Evolutionary conservation across 2,329 filamentous ascomycete species (phyloP), one percentile per base, ranked within the genome.

Genomic region (Fusarium humuli): DNA sequence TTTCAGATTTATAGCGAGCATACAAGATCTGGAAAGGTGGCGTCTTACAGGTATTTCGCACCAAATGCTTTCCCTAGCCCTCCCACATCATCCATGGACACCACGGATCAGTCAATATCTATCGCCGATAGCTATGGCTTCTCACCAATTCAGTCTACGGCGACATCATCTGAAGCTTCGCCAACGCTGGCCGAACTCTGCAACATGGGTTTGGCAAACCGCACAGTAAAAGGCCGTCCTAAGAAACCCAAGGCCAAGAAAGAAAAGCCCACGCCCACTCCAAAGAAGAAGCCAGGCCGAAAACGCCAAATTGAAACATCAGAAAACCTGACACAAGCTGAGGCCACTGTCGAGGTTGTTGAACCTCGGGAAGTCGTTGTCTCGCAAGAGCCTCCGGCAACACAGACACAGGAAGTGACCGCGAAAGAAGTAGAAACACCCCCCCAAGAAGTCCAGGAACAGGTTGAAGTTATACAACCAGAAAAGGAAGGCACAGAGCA

Each of bases 1-100:
- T 72, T 80, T n/a, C 76, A 80, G 46, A 70, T 82, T 8, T 74
- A 71, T 7, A 81, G 76, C 40, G 79, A 81, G 63, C 80, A 81
- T 40, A 73, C 75, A 9, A 76, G 80, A 57, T 65, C 69, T 16
- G 80, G 80, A 13, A 82, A 81, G 61, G 74, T 80, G 25, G 79
- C 79, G 25, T 81, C 79, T 2, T 80, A 79, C 67, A 69, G 75
- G 27, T 80, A 79, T 41, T 80, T 73, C 48, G 64, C 69, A 47
- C 58, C 70, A 27, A 48, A 67, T 20, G 25, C 25, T 9, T 29
- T 49, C 6, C 22, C 56, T 14, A 32, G 25, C 13, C 29, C 48
- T 12, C 22, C 46, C 25, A 16, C 34, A 16, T 23, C 27, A 18
- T 22, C 34, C 9, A 16, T 37, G 4, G 27, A 59, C 29, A 42